Evolutionary conservation across 2,329 filamentous ascomycete genomes (phyloP), one percentile per base, ranked within the genome.

Genomic region (Bipolaris cookei): DNA sequence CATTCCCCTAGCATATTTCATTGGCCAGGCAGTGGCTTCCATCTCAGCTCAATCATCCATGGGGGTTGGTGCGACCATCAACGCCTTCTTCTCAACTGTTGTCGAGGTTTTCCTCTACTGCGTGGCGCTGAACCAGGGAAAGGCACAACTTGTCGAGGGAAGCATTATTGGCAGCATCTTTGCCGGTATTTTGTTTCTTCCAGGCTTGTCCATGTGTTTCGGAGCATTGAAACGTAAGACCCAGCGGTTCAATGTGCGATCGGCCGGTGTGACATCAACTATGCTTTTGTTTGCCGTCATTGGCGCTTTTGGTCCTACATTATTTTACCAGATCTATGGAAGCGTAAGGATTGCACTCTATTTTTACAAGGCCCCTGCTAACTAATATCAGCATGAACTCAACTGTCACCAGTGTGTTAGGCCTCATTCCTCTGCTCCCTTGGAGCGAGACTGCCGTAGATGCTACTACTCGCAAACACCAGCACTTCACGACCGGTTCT

Each of bases 271-370:
- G 32, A 98, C 94, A 0, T 97, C 93, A 2, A 99, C 95, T 0
- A 99, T 99, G 95, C 80, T 99, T 54, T 83, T 99, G 8, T 99
- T 99, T 74, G 94, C 95, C 21, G 90, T 96, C 37, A 95, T 99
- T 67, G 94, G 91, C 60, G 92, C 94, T 7, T 99, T 99, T 77
- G 90, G 94, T 0, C 95, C 95, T 2, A 99, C 95, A 0, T 80
- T 99, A 13, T 99, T 99, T 79, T 99, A 98, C 78, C 94, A 99
- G 73, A 97, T 99, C 62, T 98, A 98, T 76, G 96, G 95, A 66
- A 97, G 92, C 46, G 86, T 88, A 63, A 63, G 67, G 30, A 13
- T 30, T 3, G 35, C 7, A 42, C 37, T 10, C 14, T 25, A 5
- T 8, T 18, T 6, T 46, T 23, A 13, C 11, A 23, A 18, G 30